Percentiles rank a stretch among this genome's conserved stretches.
These are phyloP conservation scores for Fusarium pininemorale DNA, from an alignment of 2,329 filamentous ascomycete genomes.

Conservation along the genomic window DNA sequence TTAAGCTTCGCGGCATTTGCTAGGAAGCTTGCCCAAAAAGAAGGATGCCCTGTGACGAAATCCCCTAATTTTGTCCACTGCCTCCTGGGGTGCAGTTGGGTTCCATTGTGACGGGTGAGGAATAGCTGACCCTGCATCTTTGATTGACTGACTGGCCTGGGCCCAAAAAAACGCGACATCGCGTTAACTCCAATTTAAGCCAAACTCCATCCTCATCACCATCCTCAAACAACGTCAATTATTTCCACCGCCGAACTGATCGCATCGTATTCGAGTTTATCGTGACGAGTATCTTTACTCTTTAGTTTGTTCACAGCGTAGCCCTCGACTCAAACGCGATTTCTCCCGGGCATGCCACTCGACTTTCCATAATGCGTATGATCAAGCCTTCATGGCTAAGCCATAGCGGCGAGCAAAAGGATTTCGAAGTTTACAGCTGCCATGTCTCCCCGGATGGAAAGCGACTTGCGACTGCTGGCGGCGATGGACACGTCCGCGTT, in stretches of 20 bases:
- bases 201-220: slow-evolving; percentile 17
- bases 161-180: slow-evolving; percentile 38
- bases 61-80: background rate
- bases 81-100: background rate
- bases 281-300: background rate
- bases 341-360: slow-evolving; percentile 36
- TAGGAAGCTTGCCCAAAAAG: background rate
- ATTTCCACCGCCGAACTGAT: background rate
- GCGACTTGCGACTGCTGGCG: slow-evolving; percentile 90
- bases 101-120: slow-evolving; percentile 5
- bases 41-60: background rate
- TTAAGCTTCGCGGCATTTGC: background rate
- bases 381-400: slow-evolving; percentile 97
- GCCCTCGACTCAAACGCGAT: slow-evolving; percentile 12
- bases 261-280: slow-evolving; percentile 7
- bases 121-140: slow-evolving; percentile 24
- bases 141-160: slow-evolving; percentile 16
- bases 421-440: slow-evolving; percentile 98
- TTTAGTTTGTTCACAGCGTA: background rate
- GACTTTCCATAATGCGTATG: slow-evolving; percentile 71
- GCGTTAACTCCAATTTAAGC: slow-evolving; percentile 32
- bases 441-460: slow-evolving; percentile 95
- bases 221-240: slow-evolving; percentile 8
- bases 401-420: slow-evolving; percentile 96
- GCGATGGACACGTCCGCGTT: slow-evolving; percentile 96